Evolutionary conservation across 257 asterid genomes (phyloP).

Genomic region (Euphrasia confusa): DNA sequence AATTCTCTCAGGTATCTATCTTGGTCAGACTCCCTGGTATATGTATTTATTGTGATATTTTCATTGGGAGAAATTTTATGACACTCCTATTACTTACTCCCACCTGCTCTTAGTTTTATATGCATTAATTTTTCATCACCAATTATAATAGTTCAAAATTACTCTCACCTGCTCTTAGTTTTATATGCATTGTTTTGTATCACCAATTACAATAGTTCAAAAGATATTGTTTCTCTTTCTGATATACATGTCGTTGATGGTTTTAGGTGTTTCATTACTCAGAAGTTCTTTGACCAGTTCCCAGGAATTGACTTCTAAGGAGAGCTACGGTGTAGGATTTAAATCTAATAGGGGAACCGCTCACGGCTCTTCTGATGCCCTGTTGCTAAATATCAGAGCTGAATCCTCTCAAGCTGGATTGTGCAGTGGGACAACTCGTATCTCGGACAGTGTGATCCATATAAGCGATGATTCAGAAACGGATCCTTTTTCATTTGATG

Average conservation of each 20-base stretch:
- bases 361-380: slow-evolving; percentile 35
- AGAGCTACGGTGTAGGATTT: slow-evolving; percentile 26
- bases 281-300: slow-evolving; percentile 24
- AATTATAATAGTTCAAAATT: too few species aligned
- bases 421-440: slow-evolving; percentile 47
- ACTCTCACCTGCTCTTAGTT: too few species aligned
- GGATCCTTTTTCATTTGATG: slow-evolving; percentile 73
- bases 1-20: slow-evolving; percentile 64
- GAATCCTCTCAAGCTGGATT: slow-evolving; percentile 51
- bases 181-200: too few species aligned
- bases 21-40: too few species aligned
- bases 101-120: too few species aligned
- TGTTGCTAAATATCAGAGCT: slow-evolving; percentile 44
- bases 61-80: too few species aligned
- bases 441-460: slow-evolving; percentile 7
- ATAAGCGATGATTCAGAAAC: slow-evolving; percentile 21
- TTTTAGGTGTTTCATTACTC: slow-evolving; percentile 44
- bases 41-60: too few species aligned
- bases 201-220: too few species aligned
- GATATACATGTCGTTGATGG: slow-evolving; percentile 10
- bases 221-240: not conserved
- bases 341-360: slow-evolving; percentile 31
- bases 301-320: slow-evolving; percentile 34
- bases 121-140: too few species aligned
- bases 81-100: too few species aligned